phyloP scores from a whole-genome alignment of 106 monocot genomes.

The Dioscorea dumetorum region DNA sequence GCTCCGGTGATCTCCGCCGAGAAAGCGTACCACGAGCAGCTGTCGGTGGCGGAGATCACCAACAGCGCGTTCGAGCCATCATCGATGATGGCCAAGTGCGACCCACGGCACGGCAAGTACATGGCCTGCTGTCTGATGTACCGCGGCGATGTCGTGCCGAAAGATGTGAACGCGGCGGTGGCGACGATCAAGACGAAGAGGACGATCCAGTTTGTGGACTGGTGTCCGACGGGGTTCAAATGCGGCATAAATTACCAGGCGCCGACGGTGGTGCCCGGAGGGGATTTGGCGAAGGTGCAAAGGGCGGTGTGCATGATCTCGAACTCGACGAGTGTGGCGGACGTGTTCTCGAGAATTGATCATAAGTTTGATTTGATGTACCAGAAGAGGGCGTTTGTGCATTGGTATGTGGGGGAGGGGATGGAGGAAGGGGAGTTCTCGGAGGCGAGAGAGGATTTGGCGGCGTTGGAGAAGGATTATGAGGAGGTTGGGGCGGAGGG shows the following conservation, averaged over 20 bases:
- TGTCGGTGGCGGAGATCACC: slow-evolving; percentile 25
- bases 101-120: slow-evolving; percentile 26
- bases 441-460: slow-evolving; percentile 36
- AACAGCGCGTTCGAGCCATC: slow-evolving; percentile 29
- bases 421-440: slow-evolving; percentile 45
- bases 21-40: slow-evolving; percentile 29
- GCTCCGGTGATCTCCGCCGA: slow-evolving; percentile 24
- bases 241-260: slow-evolving; percentile 46
- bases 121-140: slow-evolving; percentile 30
- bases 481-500: slow-evolving; percentile 34
- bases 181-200: slow-evolving; percentile 58
- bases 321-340: slow-evolving; percentile 40
- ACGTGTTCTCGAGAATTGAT: slow-evolving; percentile 34
- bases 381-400: slow-evolving; percentile 35
- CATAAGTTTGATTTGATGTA: slow-evolving; percentile 42
- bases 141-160: slow-evolving; percentile 34
- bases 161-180: slow-evolving; percentile 35
- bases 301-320: slow-evolving; percentile 42
- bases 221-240: slow-evolving; percentile 58
- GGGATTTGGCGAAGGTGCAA: slow-evolving; percentile 39
- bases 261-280: slow-evolving; percentile 30
- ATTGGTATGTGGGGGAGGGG: slow-evolving; percentile 43
- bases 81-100: slow-evolving; percentile 27
- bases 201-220: slow-evolving; percentile 64
- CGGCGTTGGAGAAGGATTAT: slow-evolving; percentile 34